phyloP scores from a whole-genome alignment of 768 basidiomycete genomes.

The Vishniacozyma victoriae region DNA sequence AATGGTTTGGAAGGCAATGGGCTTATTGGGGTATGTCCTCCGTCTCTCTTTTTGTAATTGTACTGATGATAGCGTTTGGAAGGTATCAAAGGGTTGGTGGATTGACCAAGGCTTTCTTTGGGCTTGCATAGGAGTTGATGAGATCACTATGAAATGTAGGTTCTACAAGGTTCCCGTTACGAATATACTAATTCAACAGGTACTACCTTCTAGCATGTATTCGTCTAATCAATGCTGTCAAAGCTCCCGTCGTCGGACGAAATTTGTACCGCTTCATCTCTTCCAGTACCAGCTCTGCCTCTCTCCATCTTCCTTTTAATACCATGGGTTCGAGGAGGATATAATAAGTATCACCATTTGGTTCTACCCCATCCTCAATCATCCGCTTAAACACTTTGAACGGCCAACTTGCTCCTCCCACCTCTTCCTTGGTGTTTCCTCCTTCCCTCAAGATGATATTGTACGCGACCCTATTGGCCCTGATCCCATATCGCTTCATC shows the following conservation, averaged over 20 bases:
- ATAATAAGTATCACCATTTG: constrained; percentile 68
- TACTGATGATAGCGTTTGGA: too few relatives aligned
- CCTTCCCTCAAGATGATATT: constrained; percentile 69
- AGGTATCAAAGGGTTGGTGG: constrained; percentile 65
- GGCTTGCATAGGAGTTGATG: not conserved
- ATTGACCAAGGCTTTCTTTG: constrained; percentile 55
- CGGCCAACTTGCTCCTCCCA: constrained; percentile 1
- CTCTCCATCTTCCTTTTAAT: constrained; percentile 56
- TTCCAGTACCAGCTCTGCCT: constrained; percentile 58
- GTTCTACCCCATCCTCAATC: constrained; percentile 53
- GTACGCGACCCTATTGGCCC: constrained; percentile 62
- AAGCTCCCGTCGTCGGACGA: constrained; percentile 47
- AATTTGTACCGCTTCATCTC: constrained; percentile 57
- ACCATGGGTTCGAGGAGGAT: constrained; percentile 64
- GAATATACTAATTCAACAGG: not conserved
- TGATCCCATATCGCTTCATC: constrained; percentile 58
- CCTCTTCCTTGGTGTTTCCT: constrained; percentile 45
- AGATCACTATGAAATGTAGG: not conserved
- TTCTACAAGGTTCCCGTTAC: not conserved
- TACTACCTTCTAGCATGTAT: not conserved
- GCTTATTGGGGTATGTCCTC: constrained; percentile 69
- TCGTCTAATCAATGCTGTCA: constrained; percentile 35
- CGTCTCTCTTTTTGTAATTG: constrained; percentile 40
- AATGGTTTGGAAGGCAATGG: constrained; percentile 79
- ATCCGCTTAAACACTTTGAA: constrained; percentile 27